Percentiles rank a stretch among this genome's conserved stretches.
These are phyloP conservation scores for Aspergillus uvarum DNA, from an alignment of 2,329 filamentous ascomycete species.

Conservation along the genomic window DNA sequence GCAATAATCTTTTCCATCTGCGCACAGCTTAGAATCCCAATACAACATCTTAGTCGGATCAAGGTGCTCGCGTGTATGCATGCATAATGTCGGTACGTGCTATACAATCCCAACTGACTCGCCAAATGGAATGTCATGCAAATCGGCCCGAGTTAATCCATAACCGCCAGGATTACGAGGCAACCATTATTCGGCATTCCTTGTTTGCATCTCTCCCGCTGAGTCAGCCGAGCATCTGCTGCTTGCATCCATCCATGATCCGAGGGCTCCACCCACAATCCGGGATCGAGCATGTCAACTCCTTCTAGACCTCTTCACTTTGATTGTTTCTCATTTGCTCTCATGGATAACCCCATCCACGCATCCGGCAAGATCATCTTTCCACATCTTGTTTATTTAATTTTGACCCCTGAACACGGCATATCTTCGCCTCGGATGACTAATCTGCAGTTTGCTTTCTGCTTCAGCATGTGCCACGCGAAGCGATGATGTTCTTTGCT, in stretches of 20 bases:
- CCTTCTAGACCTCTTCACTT: not conserved
- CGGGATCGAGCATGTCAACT: not conserved
- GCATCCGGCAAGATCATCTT: not conserved
- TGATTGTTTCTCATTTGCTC: not conserved
- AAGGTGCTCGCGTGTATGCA: not conserved
- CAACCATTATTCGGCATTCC: not conserved
- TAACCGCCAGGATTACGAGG: not conserved
- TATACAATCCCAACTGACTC: not conserved
- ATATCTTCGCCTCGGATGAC: not conserved
- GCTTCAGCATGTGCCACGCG: no score
- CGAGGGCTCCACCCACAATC: not conserved
- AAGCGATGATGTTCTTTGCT: not conserved
- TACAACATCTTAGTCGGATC: not conserved
- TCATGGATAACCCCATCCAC: not conserved
- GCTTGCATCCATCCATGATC: no score
- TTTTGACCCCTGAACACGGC: not conserved
- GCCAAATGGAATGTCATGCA: not conserved
- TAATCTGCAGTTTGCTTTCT: not conserved
- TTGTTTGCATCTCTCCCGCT: not conserved
- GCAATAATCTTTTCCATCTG: not conserved
- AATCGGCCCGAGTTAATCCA: not conserved
- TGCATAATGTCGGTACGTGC: slow-evolving; percentile 6
- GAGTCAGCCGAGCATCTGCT: not conserved
- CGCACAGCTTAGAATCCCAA: no score
- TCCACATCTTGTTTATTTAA: not conserved